Evolutionary conservation across 2,329 filamentous ascomycete genomes (phyloP).

Genomic region (Beauveria sp.): DNA sequence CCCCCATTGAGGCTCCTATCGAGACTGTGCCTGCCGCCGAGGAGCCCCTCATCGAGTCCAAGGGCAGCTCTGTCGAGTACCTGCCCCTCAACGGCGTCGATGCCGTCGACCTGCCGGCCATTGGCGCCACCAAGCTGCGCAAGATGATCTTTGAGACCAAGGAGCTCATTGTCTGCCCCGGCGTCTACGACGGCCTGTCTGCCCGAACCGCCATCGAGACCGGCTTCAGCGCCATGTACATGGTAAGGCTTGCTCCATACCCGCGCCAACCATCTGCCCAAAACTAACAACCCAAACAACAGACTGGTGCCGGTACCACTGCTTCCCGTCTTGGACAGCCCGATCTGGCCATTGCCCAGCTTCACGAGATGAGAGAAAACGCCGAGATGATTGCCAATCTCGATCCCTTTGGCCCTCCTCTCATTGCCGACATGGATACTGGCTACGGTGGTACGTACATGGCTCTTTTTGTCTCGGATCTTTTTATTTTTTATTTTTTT

Average conservation of each 20-base stretch:
- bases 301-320: conserved; percentile 57
- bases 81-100: conserved; percentile 12
- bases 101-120: conserved; percentile 13
- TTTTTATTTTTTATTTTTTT: neutral
- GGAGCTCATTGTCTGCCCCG: conserved; percentile 50
- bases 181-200: conserved; percentile 62
- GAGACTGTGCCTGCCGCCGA: neutral
- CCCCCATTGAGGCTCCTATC: neutral
- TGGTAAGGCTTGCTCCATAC: conserved; percentile 40
- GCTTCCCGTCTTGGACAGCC: conserved; percentile 55
- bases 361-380: conserved; percentile 56
- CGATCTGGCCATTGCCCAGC: conserved; percentile 54
- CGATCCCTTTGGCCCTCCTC: conserved; percentile 44
- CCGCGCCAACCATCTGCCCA: neutral
- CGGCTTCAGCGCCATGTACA: conserved; percentile 59
- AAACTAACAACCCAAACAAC: neutral
- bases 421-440: conserved; percentile 56
- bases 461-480: neutral
- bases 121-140: conserved; percentile 30
- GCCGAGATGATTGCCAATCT: conserved; percentile 57
- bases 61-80: conserved; percentile 9
- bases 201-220: conserved; percentile 54
- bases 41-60: conserved; percentile 6
- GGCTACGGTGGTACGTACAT: conserved; percentile 42
- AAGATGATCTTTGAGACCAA: conserved; percentile 31